Base-by-base conservation (phyloP, 495 filamentous ascomycete species). In the Neurospora sp. region DNA sequence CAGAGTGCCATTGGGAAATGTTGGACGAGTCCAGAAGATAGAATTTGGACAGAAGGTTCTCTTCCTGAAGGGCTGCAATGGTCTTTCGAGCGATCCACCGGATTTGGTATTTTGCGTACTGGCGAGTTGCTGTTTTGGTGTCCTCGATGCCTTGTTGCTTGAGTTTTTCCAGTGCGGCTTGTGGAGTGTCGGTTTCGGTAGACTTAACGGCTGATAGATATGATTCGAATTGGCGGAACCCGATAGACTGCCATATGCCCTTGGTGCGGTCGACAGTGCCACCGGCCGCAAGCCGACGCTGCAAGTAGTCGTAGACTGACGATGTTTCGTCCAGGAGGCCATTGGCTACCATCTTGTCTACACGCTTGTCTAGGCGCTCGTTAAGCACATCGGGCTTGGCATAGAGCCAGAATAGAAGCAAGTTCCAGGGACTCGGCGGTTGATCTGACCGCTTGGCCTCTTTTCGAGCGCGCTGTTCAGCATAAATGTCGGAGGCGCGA, bases 211-310 rank as follows among this genome's bases (percentile, higher is more conserved):
- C 87, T 4, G 83, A 73, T 27, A 94, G 83, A 73, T 92, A 97
- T 0, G 87, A 84, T 69, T 91, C 84, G 79, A 97, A 89, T 79
- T 99, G 93, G 77, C 96, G 97, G 80, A 93, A 97, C 1, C 96
- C 96, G 75, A 99, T 98, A 12, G 94, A 95, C 69, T 96, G 90
- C 93, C 94, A 98, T 16, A 98, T 96, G 3, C 96, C 96, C 39
- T 89, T 87, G 0, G 87, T 90, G 69, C 86, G 83, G 75, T 98
- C 92, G 27, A 96, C 81, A 6, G 75, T 74, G 1, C 84, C 79
- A 0, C 89, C 90, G 10, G 84, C 76, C 0, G 81, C 77, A 17
- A 85, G 75, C 53, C 86, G 82, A 17, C 81, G 69, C 16, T 82
- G 79, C 3, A 90, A 78, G 70, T 86, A 89, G 4, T 86, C 79